Evolutionary conservation across 2,329 filamentous ascomycete species (phyloP).

Genomic region (Fusarium hainanense): DNA sequence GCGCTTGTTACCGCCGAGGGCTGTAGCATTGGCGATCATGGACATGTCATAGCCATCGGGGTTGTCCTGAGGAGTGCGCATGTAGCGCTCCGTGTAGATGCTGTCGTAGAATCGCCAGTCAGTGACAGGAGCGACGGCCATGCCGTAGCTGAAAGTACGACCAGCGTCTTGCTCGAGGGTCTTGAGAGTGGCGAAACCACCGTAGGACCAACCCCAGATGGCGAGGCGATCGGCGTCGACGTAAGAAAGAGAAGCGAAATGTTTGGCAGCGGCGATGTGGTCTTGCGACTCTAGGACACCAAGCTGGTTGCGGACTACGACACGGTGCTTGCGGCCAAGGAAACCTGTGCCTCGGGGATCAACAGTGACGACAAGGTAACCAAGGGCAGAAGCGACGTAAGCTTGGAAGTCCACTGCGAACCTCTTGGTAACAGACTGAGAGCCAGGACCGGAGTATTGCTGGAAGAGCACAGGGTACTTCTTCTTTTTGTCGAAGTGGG

Average conservation of each 20-base stretch:
- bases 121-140: conserved; percentile 98
- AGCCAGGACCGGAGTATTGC: conserved; percentile 94
- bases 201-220: conserved; percentile 99
- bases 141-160: conserved; percentile 91
- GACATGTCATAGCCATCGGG: conserved; percentile 78
- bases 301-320: conserved; percentile 83
- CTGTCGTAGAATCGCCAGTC: conserved; percentile 97
- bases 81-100: conserved; percentile 96
- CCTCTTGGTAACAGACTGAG: conserved; percentile 82
- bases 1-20: conserved; percentile 79
- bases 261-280: conserved; percentile 89
- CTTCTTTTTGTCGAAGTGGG: conserved; percentile 85
- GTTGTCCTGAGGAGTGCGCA: conserved; percentile 93
- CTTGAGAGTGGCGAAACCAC: conserved; percentile 95
- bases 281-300: conserved; percentile 88
- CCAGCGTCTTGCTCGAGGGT: conserved; percentile 92
- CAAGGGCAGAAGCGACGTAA: conserved; percentile 85
- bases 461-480: conserved; percentile 95
- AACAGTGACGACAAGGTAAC: conserved; percentile 94
- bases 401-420: conserved; percentile 91
- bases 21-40: conserved; percentile 77
- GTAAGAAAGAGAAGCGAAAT: conserved; percentile 84
- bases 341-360: conserved; percentile 94
- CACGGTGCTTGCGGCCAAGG: conserved; percentile 85
- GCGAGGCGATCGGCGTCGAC: conserved; percentile 85